Evolutionary conservation across 2,329 filamentous ascomycete genomes (phyloP), one percentile per base, ranked within the genome.

Genomic region (Pyricularia grisea): DNA sequence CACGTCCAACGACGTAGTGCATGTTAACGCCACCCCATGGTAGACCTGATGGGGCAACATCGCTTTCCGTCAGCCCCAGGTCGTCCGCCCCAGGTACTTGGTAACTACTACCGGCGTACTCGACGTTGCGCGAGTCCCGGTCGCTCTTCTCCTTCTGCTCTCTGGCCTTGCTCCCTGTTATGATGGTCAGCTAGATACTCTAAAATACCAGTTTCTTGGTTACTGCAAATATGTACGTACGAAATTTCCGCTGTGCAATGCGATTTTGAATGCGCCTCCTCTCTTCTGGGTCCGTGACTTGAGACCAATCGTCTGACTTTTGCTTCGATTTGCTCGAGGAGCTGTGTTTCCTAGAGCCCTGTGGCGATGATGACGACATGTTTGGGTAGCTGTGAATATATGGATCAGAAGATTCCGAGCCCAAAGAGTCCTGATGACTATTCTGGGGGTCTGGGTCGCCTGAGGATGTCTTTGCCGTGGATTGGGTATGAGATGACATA

Each of bases 231-330:
- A 25, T 17, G 25, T 23, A 80, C 89, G 75, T 84, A 93, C 91
- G 85, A 73, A 92, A 93, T 74, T 92, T 92, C 72, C 90, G 84
- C 74, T 93, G 91, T 1, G 90, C 90, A 71, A 92, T 85, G 68
- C 90, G 86, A 76, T 93, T 93, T 76, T 93, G 91, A 67, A 93
- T 90, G 70, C 90, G 88, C 71, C 91, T 83, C 75, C 91, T 84
- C 79, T 92, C 89, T 70, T 88, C 88, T 0, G 89, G 89, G 73
- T 93, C 90, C 7, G 85, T 86, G 63, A 93, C 84, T 0, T 89
- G 85, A 31, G 85, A 83, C 91, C 91, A 93, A 78, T 92, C 87
- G 71, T 90, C 84, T 23, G 60, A 63, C 60, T 63, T 63, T 14
- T 63, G 60, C 25, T 63, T 63, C 23, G 60, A 63, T 23, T 28